phyloP scores from a whole-genome alignment of 177 flowering plant genomes.

The Tripterygium wilfordii region DNA sequence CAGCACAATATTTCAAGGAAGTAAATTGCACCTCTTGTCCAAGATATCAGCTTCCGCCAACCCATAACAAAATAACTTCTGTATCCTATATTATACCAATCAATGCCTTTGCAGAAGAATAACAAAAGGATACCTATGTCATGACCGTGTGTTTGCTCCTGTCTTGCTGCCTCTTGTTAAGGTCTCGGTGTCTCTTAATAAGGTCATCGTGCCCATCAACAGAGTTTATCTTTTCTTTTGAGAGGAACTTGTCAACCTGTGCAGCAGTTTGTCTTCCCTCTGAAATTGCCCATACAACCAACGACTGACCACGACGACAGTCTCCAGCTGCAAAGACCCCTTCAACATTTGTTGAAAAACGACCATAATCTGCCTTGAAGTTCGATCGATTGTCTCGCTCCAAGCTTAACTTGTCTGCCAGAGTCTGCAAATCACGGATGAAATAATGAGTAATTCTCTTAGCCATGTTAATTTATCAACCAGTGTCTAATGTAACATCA shows the following conservation, averaged over 20 bases:
- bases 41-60: too few relatives aligned
- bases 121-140: slow-evolving; percentile 25
- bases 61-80: too few relatives aligned
- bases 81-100: too few relatives aligned
- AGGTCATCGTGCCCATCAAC: slow-evolving; percentile 24
- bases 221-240: slow-evolving; percentile 35
- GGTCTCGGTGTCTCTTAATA: slow-evolving; percentile 21
- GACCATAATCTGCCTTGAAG: slow-evolving; percentile 92
- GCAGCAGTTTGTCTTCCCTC: slow-evolving; percentile 95
- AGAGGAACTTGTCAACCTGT: slow-evolving; percentile 72
- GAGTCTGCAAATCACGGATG: slow-evolving; percentile 53
- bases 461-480: too few relatives aligned
- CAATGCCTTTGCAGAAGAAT: too few relatives aligned
- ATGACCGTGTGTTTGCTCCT: slow-evolving; percentile 38
- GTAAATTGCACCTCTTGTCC: too few relatives aligned
- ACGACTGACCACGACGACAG: slow-evolving; percentile 91
- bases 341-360: slow-evolving; percentile 72
- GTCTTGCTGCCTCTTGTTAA: slow-evolving; percentile 21
- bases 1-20: too few relatives aligned
- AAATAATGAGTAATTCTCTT: too few relatives aligned
- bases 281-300: slow-evolving; percentile 96
- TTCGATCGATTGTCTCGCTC: slow-evolving; percentile 81
- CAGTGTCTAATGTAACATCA: too few relatives aligned
- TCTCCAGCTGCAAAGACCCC: slow-evolving; percentile 98
- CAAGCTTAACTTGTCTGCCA: slow-evolving; percentile 76